These are phyloP conservation scores for Achlya hypogyna DNA, from an alignment of 352 stramenopile genomes.

Conservation along the genomic window DNA sequence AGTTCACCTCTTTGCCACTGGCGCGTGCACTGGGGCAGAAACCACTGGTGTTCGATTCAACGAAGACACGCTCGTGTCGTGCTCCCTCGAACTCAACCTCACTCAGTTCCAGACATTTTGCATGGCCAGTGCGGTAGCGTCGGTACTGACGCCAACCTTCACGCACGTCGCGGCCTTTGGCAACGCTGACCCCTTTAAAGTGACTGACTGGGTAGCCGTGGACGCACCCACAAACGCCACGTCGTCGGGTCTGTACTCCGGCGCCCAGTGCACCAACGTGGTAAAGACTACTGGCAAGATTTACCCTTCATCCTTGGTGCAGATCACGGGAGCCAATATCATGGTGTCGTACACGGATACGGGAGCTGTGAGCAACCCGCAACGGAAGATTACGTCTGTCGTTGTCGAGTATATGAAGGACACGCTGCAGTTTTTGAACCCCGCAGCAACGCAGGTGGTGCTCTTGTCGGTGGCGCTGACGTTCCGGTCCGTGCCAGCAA, in stretches of 20 bases:
- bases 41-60: background rate
- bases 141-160: background rate
- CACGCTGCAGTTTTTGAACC: background rate
- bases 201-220: background rate
- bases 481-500: background rate
- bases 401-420: background rate
- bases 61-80: background rate
- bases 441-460: background rate
- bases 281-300: background rate
- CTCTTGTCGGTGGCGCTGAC: background rate
- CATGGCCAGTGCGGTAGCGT: background rate
- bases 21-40: background rate
- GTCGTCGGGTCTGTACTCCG: background rate
- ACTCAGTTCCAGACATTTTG: background rate
- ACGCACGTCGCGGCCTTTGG: background rate
- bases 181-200: slow-evolving; percentile 3
- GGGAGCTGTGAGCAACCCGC: background rate
- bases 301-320: background rate
- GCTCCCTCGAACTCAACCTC: background rate
- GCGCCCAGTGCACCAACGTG: background rate
- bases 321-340: background rate
- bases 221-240: background rate
- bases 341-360: background rate
- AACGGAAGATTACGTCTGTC: background rate
- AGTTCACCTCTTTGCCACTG: background rate